These are phyloP conservation scores for Raffaelea ambrosiae DNA, from an alignment of 2,329 filamentous ascomycete genomes.

Conservation along the genomic window DNA sequence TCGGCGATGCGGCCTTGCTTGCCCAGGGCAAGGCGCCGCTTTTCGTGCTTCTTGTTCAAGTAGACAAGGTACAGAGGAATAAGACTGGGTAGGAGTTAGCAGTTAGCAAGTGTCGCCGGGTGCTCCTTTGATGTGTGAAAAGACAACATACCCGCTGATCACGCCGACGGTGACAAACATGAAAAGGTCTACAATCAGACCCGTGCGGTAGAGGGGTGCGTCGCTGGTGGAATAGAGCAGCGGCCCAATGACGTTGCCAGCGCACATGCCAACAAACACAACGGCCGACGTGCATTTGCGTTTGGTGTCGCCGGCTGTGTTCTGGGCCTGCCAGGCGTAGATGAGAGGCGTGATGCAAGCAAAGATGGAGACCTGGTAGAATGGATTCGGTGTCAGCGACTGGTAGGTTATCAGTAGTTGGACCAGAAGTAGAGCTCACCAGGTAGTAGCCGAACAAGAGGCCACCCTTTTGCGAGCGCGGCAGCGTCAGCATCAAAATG, in stretches of 20 bases:
- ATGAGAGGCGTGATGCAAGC: slow-evolving; percentile 41
- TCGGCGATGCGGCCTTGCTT: no score
- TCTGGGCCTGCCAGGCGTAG: slow-evolving; percentile 52
- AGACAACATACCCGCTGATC: slow-evolving; percentile 19
- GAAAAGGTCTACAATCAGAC: slow-evolving; percentile 50
- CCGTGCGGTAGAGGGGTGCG: slow-evolving; percentile 45
- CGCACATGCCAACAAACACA: slow-evolving; percentile 55
- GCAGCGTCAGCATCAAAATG: slow-evolving; percentile 38
- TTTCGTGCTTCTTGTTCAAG: no score
- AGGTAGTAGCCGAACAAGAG: slow-evolving; percentile 43
- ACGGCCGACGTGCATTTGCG: slow-evolving; percentile 57
- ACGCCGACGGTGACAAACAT: slow-evolving; percentile 53
- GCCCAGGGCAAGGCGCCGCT: no score
- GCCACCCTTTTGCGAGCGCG: slow-evolving; percentile 36
- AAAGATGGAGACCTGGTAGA: slow-evolving; percentile 24
- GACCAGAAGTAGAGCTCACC: slow-evolving; percentile 16
- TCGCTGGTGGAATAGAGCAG: slow-evolving; percentile 54
- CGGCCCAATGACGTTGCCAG: slow-evolving; percentile 58
- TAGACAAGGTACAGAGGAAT: no score
- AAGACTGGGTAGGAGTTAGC: no score
- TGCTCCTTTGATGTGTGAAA: no score
- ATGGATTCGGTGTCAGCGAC: background rate
- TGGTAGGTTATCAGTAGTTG: background rate
- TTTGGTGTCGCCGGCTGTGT: slow-evolving; percentile 62
- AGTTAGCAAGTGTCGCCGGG: no score